Conservation (phyloP, 768 basidiomycete species). For the Gelatoporia subvermispora region DNA sequence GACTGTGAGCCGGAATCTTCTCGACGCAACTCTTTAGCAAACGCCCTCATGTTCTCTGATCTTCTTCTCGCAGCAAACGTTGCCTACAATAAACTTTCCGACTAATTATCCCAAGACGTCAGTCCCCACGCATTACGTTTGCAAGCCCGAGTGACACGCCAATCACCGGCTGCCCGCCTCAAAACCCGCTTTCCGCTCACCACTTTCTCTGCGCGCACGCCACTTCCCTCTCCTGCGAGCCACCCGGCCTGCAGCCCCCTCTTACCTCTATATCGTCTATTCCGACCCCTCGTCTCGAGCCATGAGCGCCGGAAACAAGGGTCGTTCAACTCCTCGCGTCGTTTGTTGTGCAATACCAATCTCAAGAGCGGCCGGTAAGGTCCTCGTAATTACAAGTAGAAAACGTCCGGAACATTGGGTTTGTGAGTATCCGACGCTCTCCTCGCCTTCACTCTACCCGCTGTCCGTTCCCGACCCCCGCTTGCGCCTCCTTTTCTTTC, state of each 20-base stretch:
- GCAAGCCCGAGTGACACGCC: background rate
- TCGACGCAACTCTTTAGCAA: no score
- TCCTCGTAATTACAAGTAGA: slow-evolving; percentile 80
- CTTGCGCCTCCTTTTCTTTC: slow-evolving; percentile 1
- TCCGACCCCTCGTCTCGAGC: background rate
- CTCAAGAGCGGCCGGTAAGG: slow-evolving; percentile 63
- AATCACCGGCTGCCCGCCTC: background rate
- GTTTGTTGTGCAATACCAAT: slow-evolving; percentile 92
- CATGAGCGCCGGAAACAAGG: slow-evolving; percentile 45
- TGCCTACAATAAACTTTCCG: no score
- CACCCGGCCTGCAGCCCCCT: background rate
- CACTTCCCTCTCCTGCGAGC: no score
- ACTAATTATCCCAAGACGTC: no score
- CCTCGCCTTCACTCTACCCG: slow-evolving; percentile 10
- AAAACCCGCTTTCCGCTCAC: background rate
- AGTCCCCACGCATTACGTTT: background rate
- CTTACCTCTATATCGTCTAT: background rate
- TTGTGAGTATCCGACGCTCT: slow-evolving; percentile 54
- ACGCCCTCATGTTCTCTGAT: no score
- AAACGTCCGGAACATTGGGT: slow-evolving; percentile 81
- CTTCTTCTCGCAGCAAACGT: no score
- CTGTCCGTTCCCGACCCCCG: background rate
- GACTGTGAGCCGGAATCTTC: no score
- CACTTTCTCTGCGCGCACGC: no score
- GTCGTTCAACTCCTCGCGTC: slow-evolving; percentile 74